phyloP scores from a whole-genome alignment of 2,329 filamentous ascomycete genomes.

The Ceratocystis eucalypticola region DNA sequence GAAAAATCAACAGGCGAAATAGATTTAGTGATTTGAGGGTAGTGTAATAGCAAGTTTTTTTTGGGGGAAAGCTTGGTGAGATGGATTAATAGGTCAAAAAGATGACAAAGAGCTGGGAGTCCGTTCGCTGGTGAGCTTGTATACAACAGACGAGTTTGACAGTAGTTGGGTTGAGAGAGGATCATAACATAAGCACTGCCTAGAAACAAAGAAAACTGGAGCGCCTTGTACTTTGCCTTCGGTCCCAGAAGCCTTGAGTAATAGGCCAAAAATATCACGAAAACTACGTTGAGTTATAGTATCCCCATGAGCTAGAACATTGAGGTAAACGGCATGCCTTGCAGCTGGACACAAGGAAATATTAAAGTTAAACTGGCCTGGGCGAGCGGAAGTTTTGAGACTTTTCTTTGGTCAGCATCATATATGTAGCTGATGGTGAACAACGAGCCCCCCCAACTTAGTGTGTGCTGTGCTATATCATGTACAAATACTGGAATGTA shows the following conservation, averaged over 20 bases:
- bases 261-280: constrained; percentile 5
- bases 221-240: not conserved
- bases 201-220: constrained; percentile 15
- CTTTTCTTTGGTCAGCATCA: not conserved
- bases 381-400: not conserved
- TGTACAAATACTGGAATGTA: not conserved
- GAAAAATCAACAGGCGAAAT: not conserved
- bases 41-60: not conserved
- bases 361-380: not conserved
- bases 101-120: not conserved
- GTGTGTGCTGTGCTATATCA: not conserved
- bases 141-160: not conserved
- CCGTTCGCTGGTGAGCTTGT: not conserved
- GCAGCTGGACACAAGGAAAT: not conserved
- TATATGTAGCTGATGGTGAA: not conserved
- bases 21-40: not conserved
- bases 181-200: not conserved
- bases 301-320: not conserved
- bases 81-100: not conserved
- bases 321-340: not conserved
- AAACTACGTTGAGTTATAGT: not conserved
- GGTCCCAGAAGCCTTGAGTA: not conserved
- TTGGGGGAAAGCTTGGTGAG: not conserved
- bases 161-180: not conserved
- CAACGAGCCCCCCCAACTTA: not conserved